Percentiles rank a stretch among this genome's conserved stretches.
These are phyloP conservation scores for Cochlearia excelsa DNA, from an alignment of 345 rosid species.

Conservation along the genomic window DNA sequence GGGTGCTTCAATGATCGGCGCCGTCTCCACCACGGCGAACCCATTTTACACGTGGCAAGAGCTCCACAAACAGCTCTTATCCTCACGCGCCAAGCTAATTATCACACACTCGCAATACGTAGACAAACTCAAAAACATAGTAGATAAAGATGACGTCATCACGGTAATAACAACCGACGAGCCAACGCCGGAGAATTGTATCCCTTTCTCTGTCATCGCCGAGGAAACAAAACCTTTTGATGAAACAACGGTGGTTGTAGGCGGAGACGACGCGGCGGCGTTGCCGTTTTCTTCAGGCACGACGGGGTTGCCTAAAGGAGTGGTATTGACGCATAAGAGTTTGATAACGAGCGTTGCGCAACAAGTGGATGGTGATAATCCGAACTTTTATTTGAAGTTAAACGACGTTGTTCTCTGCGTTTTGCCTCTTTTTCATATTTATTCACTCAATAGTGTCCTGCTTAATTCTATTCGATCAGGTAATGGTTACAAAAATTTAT, in stretches of 20 bases:
- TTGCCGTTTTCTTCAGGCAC: conserved; percentile 90
- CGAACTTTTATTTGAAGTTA: conserved; percentile 53
- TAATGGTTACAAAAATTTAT: too few relatives aligned
- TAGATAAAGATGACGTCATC: conserved; percentile 42
- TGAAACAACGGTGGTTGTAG: conserved; percentile 30
- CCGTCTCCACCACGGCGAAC: conserved; percentile 71
- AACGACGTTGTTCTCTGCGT: conserved; percentile 80
- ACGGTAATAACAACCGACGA: conserved; percentile 57
- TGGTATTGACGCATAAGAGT: conserved; percentile 73
- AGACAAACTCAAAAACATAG: conserved; percentile 43
- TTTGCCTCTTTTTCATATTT: conserved; percentile 81
- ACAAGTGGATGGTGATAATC: conserved; percentile 93
- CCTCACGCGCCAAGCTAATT: conserved; percentile 56
- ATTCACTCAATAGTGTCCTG: conserved; percentile 70
- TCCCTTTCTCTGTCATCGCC: conserved; percentile 54
- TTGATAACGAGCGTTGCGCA: conserved; percentile 86
- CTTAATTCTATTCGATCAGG: conserved; percentile 62
- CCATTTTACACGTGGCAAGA: conserved; percentile 81
- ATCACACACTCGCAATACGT: conserved; percentile 70
- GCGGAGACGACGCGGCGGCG: conserved; percentile 65
- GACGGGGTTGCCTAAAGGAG: conserved; percentile 91
- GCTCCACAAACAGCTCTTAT: conserved; percentile 56
- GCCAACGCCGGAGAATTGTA: conserved; percentile 55
- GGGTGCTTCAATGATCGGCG: conserved; percentile 89
- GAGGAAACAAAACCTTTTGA: conserved; percentile 36